A percentile compares a stretch with the other conserved stretches of the same genome.
These are phyloP conservation scores for Testicularia cyperi DNA, from an alignment of 1,284 basidiomycete species.

Conservation along the genomic window DNA sequence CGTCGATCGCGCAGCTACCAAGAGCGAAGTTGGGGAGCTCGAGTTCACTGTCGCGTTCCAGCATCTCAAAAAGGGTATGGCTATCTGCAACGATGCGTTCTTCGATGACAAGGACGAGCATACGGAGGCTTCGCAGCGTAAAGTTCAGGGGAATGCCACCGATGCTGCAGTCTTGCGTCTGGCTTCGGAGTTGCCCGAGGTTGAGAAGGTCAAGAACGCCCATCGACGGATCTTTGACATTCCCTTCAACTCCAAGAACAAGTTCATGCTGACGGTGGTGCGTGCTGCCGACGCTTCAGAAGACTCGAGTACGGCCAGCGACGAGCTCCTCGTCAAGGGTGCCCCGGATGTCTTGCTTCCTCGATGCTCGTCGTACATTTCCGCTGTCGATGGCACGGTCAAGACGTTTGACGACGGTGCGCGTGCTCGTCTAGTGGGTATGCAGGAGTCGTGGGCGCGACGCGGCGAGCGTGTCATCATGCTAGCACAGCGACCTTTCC, in stretches of 20 bases:
- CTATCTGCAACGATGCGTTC: slow-evolving; percentile 69
- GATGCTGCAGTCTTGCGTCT: slow-evolving; percentile 70
- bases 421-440: slow-evolving; percentile 16
- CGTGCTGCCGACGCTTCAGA: neutral
- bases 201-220: slow-evolving; percentile 53
- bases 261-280: slow-evolving; percentile 67
- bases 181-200: slow-evolving; percentile 64
- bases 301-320: slow-evolving; percentile 36
- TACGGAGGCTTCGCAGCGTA: slow-evolving; percentile 42
- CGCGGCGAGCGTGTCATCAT: slow-evolving; percentile 69
- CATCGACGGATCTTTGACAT: slow-evolving; percentile 62
- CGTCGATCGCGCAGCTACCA: slow-evolving; percentile 28
- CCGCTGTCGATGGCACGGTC: slow-evolving; percentile 16
- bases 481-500: slow-evolving; percentile 61
- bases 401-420: slow-evolving; percentile 12
- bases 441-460: slow-evolving; percentile 63
- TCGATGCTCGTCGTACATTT: slow-evolving; percentile 46
- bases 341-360: slow-evolving; percentile 61
- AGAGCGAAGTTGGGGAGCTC: slow-evolving; percentile 10
- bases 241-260: slow-evolving; percentile 70
- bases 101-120: slow-evolving; percentile 62
- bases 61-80: slow-evolving; percentile 62
- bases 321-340: slow-evolving; percentile 54
- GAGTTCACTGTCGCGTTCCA: slow-evolving; percentile 22
- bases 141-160: slow-evolving; percentile 69